Percentiles rank a stretch among this genome's conserved stretches.
Conservation (phyloP, 73 alveolate species). For the Paraurostyla sp. region DNA sequence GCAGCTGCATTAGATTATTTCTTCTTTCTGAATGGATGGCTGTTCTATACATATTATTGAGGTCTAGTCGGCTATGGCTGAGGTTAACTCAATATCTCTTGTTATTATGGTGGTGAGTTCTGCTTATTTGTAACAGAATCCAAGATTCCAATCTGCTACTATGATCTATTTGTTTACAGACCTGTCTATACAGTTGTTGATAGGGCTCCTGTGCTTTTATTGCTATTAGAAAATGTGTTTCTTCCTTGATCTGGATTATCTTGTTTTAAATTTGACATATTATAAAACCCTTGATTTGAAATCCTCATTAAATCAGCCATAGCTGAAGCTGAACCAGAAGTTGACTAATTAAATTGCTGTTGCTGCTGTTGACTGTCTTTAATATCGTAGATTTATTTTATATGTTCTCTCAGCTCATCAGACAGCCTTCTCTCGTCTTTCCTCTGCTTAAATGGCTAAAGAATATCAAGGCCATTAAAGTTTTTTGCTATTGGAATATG, state of each 20-base stretch:
- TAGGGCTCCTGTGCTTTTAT: too few relatives aligned
- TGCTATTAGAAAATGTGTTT: too few relatives aligned
- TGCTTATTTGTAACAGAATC: too few relatives aligned
- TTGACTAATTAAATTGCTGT: background rate
- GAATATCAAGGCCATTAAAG: background rate
- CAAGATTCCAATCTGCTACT: too few relatives aligned
- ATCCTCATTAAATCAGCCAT: constrained; percentile 26
- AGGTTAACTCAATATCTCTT: too few relatives aligned
- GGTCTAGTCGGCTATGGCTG: too few relatives aligned
- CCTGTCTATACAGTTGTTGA: background rate
- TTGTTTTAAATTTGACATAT: too few relatives aligned
- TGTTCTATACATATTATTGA: background rate
- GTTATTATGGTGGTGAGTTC: too few relatives aligned
- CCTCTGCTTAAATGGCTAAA: constrained; percentile 20
- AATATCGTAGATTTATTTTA: constrained; percentile 29
- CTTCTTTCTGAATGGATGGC: background rate
- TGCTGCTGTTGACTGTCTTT: background rate
- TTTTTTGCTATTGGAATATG: background rate
- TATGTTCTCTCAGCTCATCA: constrained; percentile 59
- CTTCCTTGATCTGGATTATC: too few relatives aligned
- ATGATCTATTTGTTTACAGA: background rate
- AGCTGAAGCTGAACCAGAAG: too few relatives aligned
- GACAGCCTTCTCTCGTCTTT: constrained; percentile 42
- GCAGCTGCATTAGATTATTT: too few relatives aligned
- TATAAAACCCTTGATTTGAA: too few relatives aligned